Evolutionary conservation across 352 stramenopile genomes (phyloP).

Genomic region (Globisporangium heterothallicum): DNA sequence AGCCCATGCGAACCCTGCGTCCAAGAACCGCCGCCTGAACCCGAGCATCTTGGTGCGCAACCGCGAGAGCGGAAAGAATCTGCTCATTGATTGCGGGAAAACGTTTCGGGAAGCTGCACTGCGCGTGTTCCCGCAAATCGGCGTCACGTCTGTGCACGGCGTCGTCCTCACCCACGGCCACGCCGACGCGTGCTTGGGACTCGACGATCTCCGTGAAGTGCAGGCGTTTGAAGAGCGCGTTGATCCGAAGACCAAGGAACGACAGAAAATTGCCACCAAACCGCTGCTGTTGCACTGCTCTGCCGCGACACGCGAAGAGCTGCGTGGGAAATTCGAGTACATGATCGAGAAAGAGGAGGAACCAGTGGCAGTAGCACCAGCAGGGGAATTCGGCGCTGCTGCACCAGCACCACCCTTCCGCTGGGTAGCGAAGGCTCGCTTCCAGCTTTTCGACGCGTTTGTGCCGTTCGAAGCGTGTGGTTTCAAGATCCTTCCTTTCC

Average conservation of each 20-base stretch:
- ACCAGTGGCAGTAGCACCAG: constrained; percentile 2
- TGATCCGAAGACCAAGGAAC: constrained; percentile 54
- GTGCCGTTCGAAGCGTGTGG: constrained; percentile 41
- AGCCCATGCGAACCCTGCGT: constrained; percentile 56
- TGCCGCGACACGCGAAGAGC: constrained; percentile 40
- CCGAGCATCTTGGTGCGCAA: constrained; percentile 73
- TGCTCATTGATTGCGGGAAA: constrained; percentile 87
- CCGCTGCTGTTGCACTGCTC: constrained; percentile 64
- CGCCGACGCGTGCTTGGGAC: constrained; percentile 72
- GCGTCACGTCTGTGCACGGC: constrained; percentile 48
- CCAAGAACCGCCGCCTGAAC: constrained; percentile 76
- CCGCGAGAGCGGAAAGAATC: constrained; percentile 30
- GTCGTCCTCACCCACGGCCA: constrained; percentile 85
- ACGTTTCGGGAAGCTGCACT: constrained; percentile 82
- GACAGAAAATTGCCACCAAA: constrained; percentile 45
- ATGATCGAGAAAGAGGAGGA: constrained; percentile 43
- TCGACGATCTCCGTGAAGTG: constrained; percentile 84
- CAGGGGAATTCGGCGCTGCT: constrained; percentile 5
- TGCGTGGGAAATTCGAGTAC: constrained; percentile 77
- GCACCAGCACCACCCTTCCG: constrained; percentile 36
- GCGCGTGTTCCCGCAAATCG: constrained; percentile 51
- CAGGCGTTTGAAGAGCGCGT: constrained; percentile 48
- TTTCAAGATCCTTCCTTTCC: constrained; percentile 57
- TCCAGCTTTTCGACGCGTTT: constrained; percentile 51
- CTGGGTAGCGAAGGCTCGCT: constrained; percentile 77